Evolutionary conservation across 2,329 filamentous ascomycete genomes (phyloP).

Genomic region (Ophiostoma fasciatum): DNA sequence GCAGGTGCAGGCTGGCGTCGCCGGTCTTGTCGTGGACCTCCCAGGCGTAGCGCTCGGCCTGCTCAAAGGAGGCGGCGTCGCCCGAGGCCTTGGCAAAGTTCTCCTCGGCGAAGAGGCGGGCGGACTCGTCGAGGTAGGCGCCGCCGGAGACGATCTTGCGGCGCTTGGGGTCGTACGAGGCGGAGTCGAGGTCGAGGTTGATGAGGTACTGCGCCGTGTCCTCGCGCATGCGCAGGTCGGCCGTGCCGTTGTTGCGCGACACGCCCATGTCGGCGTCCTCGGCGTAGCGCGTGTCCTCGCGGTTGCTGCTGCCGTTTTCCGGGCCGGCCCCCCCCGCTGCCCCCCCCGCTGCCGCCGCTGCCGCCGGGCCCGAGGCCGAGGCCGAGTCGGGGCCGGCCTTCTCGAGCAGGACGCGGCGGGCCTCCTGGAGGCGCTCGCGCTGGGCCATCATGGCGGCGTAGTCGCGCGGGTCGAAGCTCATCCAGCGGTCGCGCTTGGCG

Average conservation of each 20-base stretch:
- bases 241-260: constrained; percentile 77
- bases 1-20: constrained; percentile 70
- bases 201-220: constrained; percentile 95
- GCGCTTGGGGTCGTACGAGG: constrained; percentile 96
- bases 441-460: constrained; percentile 80
- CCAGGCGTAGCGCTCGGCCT: constrained; percentile 83
- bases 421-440: constrained; percentile 70
- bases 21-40: constrained; percentile 77
- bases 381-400: constrained; percentile 26
- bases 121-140: constrained; percentile 63
- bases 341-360: neutral
- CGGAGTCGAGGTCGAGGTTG: constrained; percentile 89
- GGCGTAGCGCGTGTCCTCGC: constrained; percentile 41
- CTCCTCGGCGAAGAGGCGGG: constrained; percentile 77
- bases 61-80: constrained; percentile 85
- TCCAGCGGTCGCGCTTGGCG: constrained; percentile 94
- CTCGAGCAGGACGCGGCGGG: constrained; percentile 39
- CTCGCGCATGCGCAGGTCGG: constrained; percentile 82
- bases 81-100: constrained; percentile 81
- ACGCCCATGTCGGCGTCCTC: constrained; percentile 96
- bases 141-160: constrained; percentile 78
- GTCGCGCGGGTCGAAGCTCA: constrained; percentile 85
- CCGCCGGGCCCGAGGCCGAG: neutral
- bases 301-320: neutral
- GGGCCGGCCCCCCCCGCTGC: neutral